These are phyloP conservation scores for Naganishia randhawae DNA, from an alignment of 768 basidiomycete genomes.

Conservation along the genomic window DNA sequence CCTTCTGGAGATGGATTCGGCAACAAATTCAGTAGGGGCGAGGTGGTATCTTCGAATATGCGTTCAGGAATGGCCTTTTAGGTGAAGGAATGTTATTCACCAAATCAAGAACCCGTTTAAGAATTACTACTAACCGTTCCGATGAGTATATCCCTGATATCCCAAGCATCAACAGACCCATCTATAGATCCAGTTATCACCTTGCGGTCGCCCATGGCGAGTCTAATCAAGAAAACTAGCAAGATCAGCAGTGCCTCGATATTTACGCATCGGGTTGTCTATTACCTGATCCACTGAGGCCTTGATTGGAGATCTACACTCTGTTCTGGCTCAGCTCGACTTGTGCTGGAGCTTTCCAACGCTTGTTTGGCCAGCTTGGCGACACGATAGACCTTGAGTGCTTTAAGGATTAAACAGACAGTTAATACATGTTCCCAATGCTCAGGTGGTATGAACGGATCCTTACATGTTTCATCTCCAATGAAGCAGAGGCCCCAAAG, in stretches of 20 bases:
- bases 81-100: background rate
- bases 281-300: conserved; percentile 41
- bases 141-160: conserved; percentile 36
- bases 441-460: background rate
- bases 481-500: conserved; percentile 42
- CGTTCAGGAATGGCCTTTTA: conserved; percentile 39
- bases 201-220: conserved; percentile 32
- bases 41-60: conserved; percentile 31
- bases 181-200: conserved; percentile 4
- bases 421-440: background rate
- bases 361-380: conserved; percentile 32
- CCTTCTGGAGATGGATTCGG: conserved; percentile 41
- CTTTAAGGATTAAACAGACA: conserved; percentile 14
- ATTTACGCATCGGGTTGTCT: background rate
- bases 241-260: background rate
- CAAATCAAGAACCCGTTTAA: conserved; percentile 18
- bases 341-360: conserved; percentile 34
- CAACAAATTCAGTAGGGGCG: conserved; percentile 40
- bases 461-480: conserved; percentile 36
- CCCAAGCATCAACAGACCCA: conserved; percentile 14
- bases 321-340: conserved; percentile 27
- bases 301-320: conserved; percentile 32
- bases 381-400: conserved; percentile 40
- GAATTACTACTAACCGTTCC: conserved; percentile 32
- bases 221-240: background rate